Evolutionary conservation across 139 green algal species (phyloP), one percentile per base, ranked within the genome.

Genomic region (Closterium sp.): DNA sequence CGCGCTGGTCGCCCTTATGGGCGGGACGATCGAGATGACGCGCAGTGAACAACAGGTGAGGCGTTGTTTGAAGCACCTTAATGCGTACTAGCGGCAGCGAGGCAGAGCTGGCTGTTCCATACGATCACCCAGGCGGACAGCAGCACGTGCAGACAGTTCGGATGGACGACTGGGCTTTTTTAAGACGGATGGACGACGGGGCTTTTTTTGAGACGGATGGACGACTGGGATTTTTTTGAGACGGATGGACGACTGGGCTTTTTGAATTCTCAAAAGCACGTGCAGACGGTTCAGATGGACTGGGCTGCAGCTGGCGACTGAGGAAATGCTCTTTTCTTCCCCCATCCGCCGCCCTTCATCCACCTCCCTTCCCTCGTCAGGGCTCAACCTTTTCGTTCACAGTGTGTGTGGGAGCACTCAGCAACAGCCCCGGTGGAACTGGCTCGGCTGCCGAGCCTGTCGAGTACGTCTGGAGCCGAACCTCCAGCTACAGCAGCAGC

Each of bases 71-170:
- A n/a, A n/a, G n/a, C n/a, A n/a, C n/a, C n/a, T n/a, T n/a, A n/a
- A n/a, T n/a, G n/a, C n/a, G n/a, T n/a, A n/a, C n/a, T n/a, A n/a
- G n/a, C n/a, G n/a, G n/a, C n/a, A n/a, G n/a, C n/a, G n/a, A n/a
- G n/a, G n/a, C n/a, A n/a, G n/a, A n/a, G n/a, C n/a, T n/a, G n/a
- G n/a, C n/a, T n/a, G n/a, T n/a, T n/a, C n/a, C n/a, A n/a, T n/a
- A n/a, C 88, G 21, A 93, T 94, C 89, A 89, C 89, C 28, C 93
- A 96, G 94, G 93, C 96, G 55, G 96, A 97, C 43, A 90, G 90
- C 12, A 95, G 94, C 16, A 94, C 94, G 33, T 97, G 96, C 1
- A 92, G 97, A 0, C 93, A 93, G 19, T 97, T 97, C 90, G 97
- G 97, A 64, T 97, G 97, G 31, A 97, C 96, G 87, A 2, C 31